Base-by-base conservation (phyloP, 2,329 filamentous ascomycete genomes). In the Talaromyces sp. region DNA sequence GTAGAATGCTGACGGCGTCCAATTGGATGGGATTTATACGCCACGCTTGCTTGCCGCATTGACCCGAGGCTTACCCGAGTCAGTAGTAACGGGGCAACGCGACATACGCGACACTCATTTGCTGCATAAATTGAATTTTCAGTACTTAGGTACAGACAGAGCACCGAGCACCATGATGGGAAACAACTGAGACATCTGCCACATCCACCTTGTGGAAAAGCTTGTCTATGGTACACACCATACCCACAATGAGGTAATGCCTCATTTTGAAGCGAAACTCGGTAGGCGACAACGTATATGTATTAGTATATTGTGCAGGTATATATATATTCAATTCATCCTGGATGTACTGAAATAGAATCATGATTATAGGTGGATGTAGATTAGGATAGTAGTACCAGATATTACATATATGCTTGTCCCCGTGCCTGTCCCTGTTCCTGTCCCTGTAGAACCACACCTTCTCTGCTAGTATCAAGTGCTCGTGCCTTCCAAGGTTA, bases 11-110 rank as follows among this genome's bases (percentile, higher is more conserved):
- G 8, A 16, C 20, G 10, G 2, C 33, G 24, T 52, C 55, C 48
- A 55, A 55, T 55, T 49, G 49, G 42, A 44, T 30, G 13, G 30
- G 40, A 32, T 30, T 30, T 16, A 50, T 44, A 44, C 37, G n/a
- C 36, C 49, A 55, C 55, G 41, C 36, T 56, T 36, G 30, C 24
- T 49, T 51, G 52, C 52, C 49, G 50, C 42, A 47, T 53, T 51
- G 39, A 49, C 52, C 52, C 49, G 55, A 41, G 51, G 27, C 20
- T 32, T 47, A 36, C 30, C 45, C 44, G 40, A 39, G 35, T 27
- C 19, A 16, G 24, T n/a, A n/a, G n/a, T 39, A 16, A 44, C 19
- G 17, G 30, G 29, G 40, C 14, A 37, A 35, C 30, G 43, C 5
- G 32, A 11, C n/a, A n/a, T n/a, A n/a, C n/a, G n/a, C n/a, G n/a